Base-by-base conservation (phyloP, 2,329 filamentous ascomycete species). In the Leptographium lundbergii region DNA sequence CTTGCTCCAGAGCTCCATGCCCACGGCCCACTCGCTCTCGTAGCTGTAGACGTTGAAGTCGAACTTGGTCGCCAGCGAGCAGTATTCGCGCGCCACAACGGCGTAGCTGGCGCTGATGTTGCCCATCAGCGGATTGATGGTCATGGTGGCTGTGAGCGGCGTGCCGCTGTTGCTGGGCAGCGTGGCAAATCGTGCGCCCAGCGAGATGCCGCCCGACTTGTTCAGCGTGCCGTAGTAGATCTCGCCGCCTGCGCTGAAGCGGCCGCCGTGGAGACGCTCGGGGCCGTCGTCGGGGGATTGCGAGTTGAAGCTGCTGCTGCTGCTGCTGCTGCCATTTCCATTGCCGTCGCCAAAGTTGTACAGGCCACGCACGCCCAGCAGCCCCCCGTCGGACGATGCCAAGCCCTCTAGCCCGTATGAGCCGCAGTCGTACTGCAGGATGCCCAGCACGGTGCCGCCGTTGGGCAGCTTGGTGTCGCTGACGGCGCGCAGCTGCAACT, bases 21-120 rank as follows among this genome's bases (percentile, higher is more conserved):
- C 94, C 27, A 97, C 81, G 29, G 91, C 86, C 77, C 96, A 87
- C 60, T 94, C 88, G 69, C 90, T 96, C 75, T 99, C 94, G 75
- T 96, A 99, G 69, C 90, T 96, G 73, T 96, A 97, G 56, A 96
- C 88, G 68, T 99, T 99, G 74, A 99, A 99, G 68, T 95, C 91
- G 74, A 97, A 92, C 56, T 88, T 85, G 25, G 91, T 95, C 63
- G 91, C 94, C 56, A 99, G 80, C 13, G 90, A 88, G 65, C 95
- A 82, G 66, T 90, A 84, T 39, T 82, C 82, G 3, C 90, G 90
- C 2, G 92, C 92, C 67, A 89, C 87, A 54, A 97, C 89, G 0
- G 94, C 89, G 70, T 99, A 99, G 19, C 85, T 95, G 42, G 91
- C 89, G 60, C 88, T 91, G 61, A 99, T 79, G 68, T 89, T 95